Evolutionary conservation across 768 basidiomycete genomes (phyloP).

Genomic region (Leccinum ochraceum): DNA sequence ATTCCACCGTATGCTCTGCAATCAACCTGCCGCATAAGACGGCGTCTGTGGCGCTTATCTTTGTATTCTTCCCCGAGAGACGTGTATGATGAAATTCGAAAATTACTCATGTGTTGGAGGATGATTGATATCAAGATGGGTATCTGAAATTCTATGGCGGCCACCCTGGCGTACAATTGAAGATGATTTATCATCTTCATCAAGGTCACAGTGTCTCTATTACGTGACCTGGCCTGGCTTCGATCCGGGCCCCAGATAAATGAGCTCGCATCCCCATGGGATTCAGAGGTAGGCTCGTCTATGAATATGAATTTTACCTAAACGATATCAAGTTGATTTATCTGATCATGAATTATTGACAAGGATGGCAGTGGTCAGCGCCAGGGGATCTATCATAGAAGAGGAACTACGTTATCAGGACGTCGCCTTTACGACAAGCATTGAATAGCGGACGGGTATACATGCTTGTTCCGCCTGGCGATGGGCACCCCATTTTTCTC

Average conservation of each 20-base stretch:
- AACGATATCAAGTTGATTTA: neutral
- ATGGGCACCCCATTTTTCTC: neutral
- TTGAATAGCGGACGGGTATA: neutral
- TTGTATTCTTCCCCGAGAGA: neutral
- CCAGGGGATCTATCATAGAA: slow-evolving; percentile 3
- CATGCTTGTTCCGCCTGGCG: neutral
- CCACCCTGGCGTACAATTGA: neutral
- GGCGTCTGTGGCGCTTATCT: neutral
- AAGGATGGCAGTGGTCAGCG: slow-evolving; percentile 14
- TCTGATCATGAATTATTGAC: neutral
- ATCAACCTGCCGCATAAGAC: neutral
- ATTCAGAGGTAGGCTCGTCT: neutral
- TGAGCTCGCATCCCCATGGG: neutral
- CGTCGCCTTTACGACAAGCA: neutral
- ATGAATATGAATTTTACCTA: neutral
- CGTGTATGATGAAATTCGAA: neutral
- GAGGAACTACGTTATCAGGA: neutral
- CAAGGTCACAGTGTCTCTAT: neutral
- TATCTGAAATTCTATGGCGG: neutral
- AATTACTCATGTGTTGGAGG: neutral
- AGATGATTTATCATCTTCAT: neutral
- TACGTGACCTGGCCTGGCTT: neutral
- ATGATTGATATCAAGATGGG: neutral
- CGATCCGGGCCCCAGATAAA: neutral
- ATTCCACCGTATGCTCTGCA: neutral